Evolutionary conservation across 345 rosid genomes (phyloP), one percentile per base, ranked within the genome.

Genomic region (Diplotaxis tenuifolia): DNA sequence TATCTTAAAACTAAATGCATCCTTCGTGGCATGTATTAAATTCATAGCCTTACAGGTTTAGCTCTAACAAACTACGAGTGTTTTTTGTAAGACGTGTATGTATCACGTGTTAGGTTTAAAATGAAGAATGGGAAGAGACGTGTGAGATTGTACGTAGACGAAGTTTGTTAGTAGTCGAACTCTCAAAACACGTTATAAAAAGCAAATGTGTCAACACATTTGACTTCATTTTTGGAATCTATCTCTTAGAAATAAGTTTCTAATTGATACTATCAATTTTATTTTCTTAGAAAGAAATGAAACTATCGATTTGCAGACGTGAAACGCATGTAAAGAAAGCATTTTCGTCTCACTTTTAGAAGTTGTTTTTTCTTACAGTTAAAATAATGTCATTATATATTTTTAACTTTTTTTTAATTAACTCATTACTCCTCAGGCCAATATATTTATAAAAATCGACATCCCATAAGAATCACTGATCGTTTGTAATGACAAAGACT

Each of bases 41-140:
- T 50, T 29, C 11, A 50, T 11, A 50, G 28, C 18, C 28, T 11
- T 18, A 5, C 27, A 62, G 66, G 9, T 11, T 49, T 29, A 67
- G 8, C 31, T 28, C 21, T 12, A 67, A 52, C 19, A 52, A 52
- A 52, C 22, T 52, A 36, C 42, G 42, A 9, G 11, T 36, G 42
- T 36, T 11, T 36, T 36, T 36, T 36, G 42, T 11, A 36, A 10
- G 2, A 36, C 42, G 42, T 10, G 14, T 36, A 36, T 36, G 11
- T 69, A 56, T 55, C 62, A 70, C 11, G 62, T 64, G 67, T 76
- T 76, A 76, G 71, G 80, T 63, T 76, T 76, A 60, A 47, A 38
- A 56, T 54, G 67, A 76, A 66, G 80, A 63, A 64, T n/a, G 28
- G 0, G 22, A 23, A 64, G 67, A 42, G 70, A 70, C 75, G 66